Conservation (phyloP, 78 protist genomes). For the Chrysochromulina tobinii region DNA sequence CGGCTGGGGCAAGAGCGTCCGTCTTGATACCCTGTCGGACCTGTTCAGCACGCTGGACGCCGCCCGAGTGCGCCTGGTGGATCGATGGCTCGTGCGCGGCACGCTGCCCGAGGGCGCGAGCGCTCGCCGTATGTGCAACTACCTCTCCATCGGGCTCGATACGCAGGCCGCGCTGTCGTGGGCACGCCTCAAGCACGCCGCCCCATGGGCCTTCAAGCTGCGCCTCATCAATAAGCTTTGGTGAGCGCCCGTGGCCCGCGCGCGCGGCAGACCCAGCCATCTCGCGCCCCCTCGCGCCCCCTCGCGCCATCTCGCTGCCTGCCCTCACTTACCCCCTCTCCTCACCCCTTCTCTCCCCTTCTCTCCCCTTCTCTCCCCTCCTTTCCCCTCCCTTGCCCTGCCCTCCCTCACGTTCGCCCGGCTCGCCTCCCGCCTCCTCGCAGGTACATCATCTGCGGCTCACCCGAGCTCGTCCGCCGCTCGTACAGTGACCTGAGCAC, state of each 20-base stretch:
- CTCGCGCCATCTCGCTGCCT: no score
- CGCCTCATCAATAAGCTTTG: not conserved
- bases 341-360: no score
- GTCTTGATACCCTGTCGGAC: no score
- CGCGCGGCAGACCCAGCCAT: no score
- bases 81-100: not conserved
- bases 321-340: no score
- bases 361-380: no score
- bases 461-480: not conserved
- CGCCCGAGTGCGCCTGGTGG: not conserved
- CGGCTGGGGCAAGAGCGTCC: conserved; percentile 5
- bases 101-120: no score
- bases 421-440: no score
- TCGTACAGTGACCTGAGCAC: not conserved
- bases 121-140: not conserved
- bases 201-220: not conserved
- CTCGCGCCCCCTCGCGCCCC: no score
- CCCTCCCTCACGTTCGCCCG: no score
- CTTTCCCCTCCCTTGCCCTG: no score
- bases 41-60: not conserved
- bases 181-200: no score
- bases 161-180: not conserved
- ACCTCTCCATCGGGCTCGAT: not conserved
- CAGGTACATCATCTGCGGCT: not conserved
- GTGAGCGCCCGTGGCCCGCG: not conserved